A percentile compares a stretch with the other conserved stretches of the same genome.
phyloP scores from a whole-genome alignment of 2,329 filamentous ascomycete genomes.

The Chaetomium olivaceum region DNA sequence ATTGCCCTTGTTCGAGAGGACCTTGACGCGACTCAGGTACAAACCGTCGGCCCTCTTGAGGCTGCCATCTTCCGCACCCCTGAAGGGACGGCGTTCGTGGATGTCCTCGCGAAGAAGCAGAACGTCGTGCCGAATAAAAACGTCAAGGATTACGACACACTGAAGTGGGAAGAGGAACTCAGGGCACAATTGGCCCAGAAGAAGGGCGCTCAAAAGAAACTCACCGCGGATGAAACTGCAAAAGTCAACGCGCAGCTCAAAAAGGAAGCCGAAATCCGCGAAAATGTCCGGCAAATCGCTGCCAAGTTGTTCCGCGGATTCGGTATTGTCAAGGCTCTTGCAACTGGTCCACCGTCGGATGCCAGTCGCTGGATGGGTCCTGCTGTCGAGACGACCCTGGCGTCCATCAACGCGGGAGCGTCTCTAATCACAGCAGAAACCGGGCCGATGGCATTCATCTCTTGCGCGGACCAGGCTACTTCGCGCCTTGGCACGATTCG shows the following conservation, averaged over 20 bases:
- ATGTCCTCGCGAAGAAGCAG: conserved; percentile 83
- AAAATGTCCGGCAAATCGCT: conserved; percentile 68
- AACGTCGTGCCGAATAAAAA: conserved; percentile 77
- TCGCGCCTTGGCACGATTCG: conserved; percentile 73
- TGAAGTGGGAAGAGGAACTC: conserved; percentile 97
- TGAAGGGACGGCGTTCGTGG: conserved; percentile 83
- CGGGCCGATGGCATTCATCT: conserved; percentile 75
- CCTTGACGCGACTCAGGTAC: conserved; percentile 68
- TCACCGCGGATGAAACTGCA: conserved; percentile 81
- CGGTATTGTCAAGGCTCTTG: conserved; percentile 80
- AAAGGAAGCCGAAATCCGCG: conserved; percentile 80
- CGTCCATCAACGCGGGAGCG: conserved; percentile 76
- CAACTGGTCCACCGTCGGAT: conserved; percentile 85
- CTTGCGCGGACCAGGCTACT: conserved; percentile 74
- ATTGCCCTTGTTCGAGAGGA: conserved; percentile 73
- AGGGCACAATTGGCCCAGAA: conserved; percentile 86
- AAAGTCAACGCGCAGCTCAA: conserved; percentile 89
- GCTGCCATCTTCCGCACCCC: conserved; percentile 91
- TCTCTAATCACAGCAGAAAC: conserved; percentile 78
- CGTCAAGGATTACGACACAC: conserved; percentile 88
- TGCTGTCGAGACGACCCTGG: conserved; percentile 71
- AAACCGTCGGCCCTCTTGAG: conserved; percentile 78
- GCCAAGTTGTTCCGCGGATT: conserved; percentile 77
- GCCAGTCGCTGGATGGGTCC: conserved; percentile 84
- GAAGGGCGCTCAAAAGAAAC: conserved; percentile 87